These are phyloP conservation scores for Penicillium sp. DNA, from an alignment of 2,329 filamentous ascomycete species.

Conservation along the genomic window DNA sequence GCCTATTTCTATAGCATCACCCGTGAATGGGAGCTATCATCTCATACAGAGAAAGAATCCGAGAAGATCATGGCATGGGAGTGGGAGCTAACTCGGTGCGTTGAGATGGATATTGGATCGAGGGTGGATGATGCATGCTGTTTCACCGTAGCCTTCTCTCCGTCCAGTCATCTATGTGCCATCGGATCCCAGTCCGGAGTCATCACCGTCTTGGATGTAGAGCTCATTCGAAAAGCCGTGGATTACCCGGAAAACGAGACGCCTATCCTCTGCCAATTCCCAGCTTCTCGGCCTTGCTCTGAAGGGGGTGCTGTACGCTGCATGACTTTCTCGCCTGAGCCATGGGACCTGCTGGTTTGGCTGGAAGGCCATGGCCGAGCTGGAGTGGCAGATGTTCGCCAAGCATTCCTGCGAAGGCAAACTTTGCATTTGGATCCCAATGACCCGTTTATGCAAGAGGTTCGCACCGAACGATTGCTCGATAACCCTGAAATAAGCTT, in stretches of 20 bases:
- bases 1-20: slow-evolving; percentile 75
- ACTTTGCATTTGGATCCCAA: slow-evolving; percentile 43
- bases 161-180: slow-evolving; percentile 53
- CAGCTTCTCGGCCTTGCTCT: slow-evolving; percentile 73
- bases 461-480: slow-evolving; percentile 36
- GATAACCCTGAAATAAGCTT: slow-evolving; percentile 30
- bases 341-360: slow-evolving; percentile 91
- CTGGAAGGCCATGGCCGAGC: slow-evolving; percentile 74
- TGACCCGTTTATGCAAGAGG: slow-evolving; percentile 37
- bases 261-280: slow-evolving; percentile 72
- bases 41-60: slow-evolving; percentile 27
- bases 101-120: slow-evolving; percentile 47
- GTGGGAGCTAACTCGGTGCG: slow-evolving; percentile 44
- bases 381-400: slow-evolving; percentile 53
- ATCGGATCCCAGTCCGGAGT: slow-evolving; percentile 55
- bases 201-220: slow-evolving; percentile 51
- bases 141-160: slow-evolving; percentile 55
- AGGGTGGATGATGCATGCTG: slow-evolving; percentile 48
- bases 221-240: slow-evolving; percentile 30
- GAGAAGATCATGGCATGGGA: slow-evolving; percentile 44
- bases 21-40: slow-evolving; percentile 33
- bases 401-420: slow-evolving; percentile 50
- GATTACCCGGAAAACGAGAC: slow-evolving; percentile 35
- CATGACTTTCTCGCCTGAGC: slow-evolving; percentile 88
- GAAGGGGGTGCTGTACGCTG: slow-evolving; percentile 80